Conservation (phyloP, 805 yeast genomes). For the Kodamaea nitidulidarum region DNA sequence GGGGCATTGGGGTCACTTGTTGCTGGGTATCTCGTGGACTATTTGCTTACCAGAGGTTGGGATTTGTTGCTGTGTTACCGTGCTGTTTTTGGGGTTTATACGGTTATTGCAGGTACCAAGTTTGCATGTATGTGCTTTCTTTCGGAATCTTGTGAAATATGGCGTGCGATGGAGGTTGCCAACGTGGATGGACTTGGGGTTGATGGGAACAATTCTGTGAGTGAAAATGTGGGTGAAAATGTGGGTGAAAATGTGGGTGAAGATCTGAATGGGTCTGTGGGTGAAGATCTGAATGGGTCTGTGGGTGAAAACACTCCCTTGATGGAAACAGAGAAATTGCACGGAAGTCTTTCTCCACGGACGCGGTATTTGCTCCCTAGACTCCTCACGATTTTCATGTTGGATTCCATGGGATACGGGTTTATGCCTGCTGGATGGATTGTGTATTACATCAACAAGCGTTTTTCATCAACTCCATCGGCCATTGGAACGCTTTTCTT, state of each 20-base stretch:
- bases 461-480: slow-evolving; percentile 52
- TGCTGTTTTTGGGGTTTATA: slow-evolving; percentile 52
- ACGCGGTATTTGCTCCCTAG: slow-evolving; percentile 44
- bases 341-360: slow-evolving; percentile 33
- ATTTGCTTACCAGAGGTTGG: slow-evolving; percentile 29
- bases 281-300: too few species aligned
- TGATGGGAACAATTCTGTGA: slow-evolving; percentile 14
- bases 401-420: slow-evolving; percentile 86
- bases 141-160: slow-evolving; percentile 50
- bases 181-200: slow-evolving; percentile 11
- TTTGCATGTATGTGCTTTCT: slow-evolving; percentile 47
- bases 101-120: slow-evolving; percentile 51
- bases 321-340: too few species aligned
- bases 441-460: slow-evolving; percentile 68
- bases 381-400: slow-evolving; percentile 61
- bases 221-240: too few species aligned
- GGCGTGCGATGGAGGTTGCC: slow-evolving; percentile 4
- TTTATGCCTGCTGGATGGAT: slow-evolving; percentile 89
- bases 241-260: too few species aligned
- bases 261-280: too few species aligned
- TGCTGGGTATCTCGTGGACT: slow-evolving; percentile 59
- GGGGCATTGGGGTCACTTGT: slow-evolving; percentile 66
- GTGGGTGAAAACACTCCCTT: too few species aligned
- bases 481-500: slow-evolving; percentile 67
- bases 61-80: slow-evolving; percentile 47